These are phyloP conservation scores for Podila verticillata DNA, from an alignment of 192 early-diverging fungal species.

Conservation along the genomic window DNA sequence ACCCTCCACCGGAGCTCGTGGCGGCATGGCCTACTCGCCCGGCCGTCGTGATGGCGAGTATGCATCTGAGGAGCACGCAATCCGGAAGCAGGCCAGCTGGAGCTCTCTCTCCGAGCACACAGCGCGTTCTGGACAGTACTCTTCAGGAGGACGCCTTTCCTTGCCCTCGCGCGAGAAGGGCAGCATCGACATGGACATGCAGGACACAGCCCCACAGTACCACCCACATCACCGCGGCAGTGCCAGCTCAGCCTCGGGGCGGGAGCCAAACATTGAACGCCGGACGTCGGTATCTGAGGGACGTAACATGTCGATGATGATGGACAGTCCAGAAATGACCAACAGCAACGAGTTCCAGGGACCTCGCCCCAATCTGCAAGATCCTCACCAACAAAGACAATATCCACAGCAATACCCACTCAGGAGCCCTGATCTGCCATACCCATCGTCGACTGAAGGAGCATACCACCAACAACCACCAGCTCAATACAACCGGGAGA, in stretches of 20 bases:
- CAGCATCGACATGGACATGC: conserved; percentile 23
- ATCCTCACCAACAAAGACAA: background rate
- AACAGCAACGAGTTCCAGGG: background rate
- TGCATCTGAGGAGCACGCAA: background rate
- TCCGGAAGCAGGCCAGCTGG: conserved; percentile 32
- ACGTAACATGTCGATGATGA: background rate
- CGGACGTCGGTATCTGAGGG: background rate
- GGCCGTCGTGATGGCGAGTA: background rate
- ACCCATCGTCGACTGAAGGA: too few relatives aligned
- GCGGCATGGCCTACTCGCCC: background rate
- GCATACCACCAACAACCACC: background rate
- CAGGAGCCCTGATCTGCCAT: too few relatives aligned
- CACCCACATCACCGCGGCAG: background rate
- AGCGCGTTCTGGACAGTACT: background rate
- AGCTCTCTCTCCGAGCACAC: conserved; percentile 5
- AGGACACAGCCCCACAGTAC: conserved; percentile 12
- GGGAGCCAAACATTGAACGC: background rate
- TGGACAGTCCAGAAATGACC: conserved; percentile 1
- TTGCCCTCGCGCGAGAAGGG: background rate
- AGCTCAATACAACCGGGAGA: too few relatives aligned
- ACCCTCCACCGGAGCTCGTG: background rate
- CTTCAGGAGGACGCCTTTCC: background rate
- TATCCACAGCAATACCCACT: too few relatives aligned
- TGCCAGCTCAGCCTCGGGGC: background rate
- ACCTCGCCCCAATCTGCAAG: background rate